Evolutionary conservation across 1,139 yeast genomes (phyloP), one percentile per base, ranked within the genome.

Genomic region (Candida sp.): DNA sequence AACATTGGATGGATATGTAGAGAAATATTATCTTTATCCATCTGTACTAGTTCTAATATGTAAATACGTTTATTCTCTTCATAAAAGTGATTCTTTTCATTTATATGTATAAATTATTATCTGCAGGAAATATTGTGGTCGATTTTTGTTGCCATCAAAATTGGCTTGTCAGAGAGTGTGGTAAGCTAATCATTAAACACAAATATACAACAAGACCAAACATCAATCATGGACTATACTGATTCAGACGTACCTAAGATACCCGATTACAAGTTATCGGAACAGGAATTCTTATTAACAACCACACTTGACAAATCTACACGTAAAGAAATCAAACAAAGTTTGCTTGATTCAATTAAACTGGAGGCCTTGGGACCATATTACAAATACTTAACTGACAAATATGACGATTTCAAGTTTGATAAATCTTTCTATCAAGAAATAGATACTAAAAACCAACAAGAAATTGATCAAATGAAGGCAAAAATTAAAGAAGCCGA

Each of bases 191-290:
- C 19, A 15, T 15, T 3, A 15, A 25, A 25, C 29, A 25, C 7
- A 11, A 2, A 2, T 25, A 7, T 25, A 25, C 11, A 25, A 7
- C 29, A 15, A 15, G 19, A 15, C 19, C 19, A 15, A 15, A 25
- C 11, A 21, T 21, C 15, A 21, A 22, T 22, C 25, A 37, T 37
- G 39, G 39, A 37, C 12, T 37, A 37, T 15, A 60, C 57, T 50
- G 73, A 66, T 38, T 68, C 81, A 40, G 82, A 74, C 50, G 72
- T 81, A 25, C 77, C 81, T 41, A 75, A 76, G 56, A 79, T 87
- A 42, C 98, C 98, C 29, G 90, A 90, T 61, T 85, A 86, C 64
- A 75, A 73, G 50, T 79, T 91, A 41, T 84, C 96, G 15, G 91
- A 89, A 58, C 73, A 79, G 49, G 88, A 90, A 41, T 90, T 87